Percentiles rank a stretch among this genome's conserved stretches.
Evolutionary conservation across 768 basidiomycete genomes (phyloP).

Genomic region (Rhizopogon vinicolor): DNA sequence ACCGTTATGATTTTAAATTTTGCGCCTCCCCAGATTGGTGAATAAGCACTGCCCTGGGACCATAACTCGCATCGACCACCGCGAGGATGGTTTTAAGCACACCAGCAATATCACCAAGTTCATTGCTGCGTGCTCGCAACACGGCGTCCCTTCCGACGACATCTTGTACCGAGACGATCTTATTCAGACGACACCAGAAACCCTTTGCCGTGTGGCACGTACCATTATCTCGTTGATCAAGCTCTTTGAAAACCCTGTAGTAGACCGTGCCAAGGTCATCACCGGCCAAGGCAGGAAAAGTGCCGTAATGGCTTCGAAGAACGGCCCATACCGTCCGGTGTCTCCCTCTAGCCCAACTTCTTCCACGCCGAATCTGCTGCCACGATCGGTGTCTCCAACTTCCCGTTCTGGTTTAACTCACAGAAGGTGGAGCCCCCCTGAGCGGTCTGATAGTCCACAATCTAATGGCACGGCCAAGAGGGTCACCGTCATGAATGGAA

Average conservation of each 20-base stretch:
- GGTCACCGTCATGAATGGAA: slow-evolving; percentile 11
- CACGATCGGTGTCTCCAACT: slow-evolving; percentile 35
- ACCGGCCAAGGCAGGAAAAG: slow-evolving; percentile 34
- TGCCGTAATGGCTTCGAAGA: slow-evolving; percentile 23
- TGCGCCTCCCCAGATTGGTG: slow-evolving; percentile 50
- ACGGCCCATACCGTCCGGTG: slow-evolving; percentile 29
- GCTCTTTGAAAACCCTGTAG: slow-evolving; percentile 51
- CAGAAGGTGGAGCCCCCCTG: slow-evolving; percentile 50
- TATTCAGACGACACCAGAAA: slow-evolving; percentile 53
- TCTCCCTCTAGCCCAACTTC: slow-evolving; percentile 42
- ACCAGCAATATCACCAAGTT: slow-evolving; percentile 75
- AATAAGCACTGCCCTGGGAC: slow-evolving; percentile 67
- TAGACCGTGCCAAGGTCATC: slow-evolving; percentile 42
- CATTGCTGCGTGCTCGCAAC: slow-evolving; percentile 66
- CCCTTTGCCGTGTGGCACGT: slow-evolving; percentile 65
- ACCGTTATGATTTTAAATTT: slow-evolving; percentile 1
- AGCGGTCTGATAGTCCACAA: slow-evolving; percentile 52
- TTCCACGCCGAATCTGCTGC: slow-evolving; percentile 57
- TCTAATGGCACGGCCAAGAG: slow-evolving; percentile 30
- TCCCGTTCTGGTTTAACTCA: slow-evolving; percentile 24
- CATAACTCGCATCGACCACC: slow-evolving; percentile 57
- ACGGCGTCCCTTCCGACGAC: slow-evolving; percentile 58
- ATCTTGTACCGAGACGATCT: slow-evolving; percentile 69
- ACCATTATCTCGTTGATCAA: slow-evolving; percentile 69
- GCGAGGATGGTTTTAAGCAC: slow-evolving; percentile 62